phyloP scores from a whole-genome alignment of 177 flowering plant species.

The Vitis hybrid region DNA sequence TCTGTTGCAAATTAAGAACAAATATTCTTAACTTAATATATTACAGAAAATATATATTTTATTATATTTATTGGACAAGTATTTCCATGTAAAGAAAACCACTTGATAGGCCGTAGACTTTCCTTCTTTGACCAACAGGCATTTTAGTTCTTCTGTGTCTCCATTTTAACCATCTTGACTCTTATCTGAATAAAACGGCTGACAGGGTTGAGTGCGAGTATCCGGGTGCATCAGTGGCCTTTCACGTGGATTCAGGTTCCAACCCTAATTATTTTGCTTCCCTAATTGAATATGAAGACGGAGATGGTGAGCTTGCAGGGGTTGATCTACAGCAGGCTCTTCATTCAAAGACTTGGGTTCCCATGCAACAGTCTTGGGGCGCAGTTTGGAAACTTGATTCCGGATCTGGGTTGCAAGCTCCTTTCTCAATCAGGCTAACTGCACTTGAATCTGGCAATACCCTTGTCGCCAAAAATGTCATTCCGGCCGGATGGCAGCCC shows the following conservation, averaged over 20 bases:
- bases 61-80: too few species aligned
- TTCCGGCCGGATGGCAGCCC: slow-evolving; percentile 41
- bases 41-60: too few species aligned
- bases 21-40: too few species aligned
- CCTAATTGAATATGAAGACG: slow-evolving; percentile 13
- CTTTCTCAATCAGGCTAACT: slow-evolving; percentile 42
- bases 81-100: too few species aligned
- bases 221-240: slow-evolving; percentile 9
- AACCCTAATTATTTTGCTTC: slow-evolving; percentile 15
- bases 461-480: slow-evolving; percentile 36
- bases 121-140: background rate
- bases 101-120: too few species aligned
- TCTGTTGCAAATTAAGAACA: too few species aligned
- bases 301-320: slow-evolving; percentile 18
- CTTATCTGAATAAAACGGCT: too few species aligned
- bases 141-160: background rate
- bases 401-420: slow-evolving; percentile 32
- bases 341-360: background rate
- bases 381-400: slow-evolving; percentile 56
- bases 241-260: slow-evolving; percentile 21
- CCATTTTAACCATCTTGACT: too few species aligned
- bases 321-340: slow-evolving; percentile 12
- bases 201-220: slow-evolving; percentile 19
- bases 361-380: slow-evolving; percentile 61
- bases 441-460: slow-evolving; percentile 23